phyloP scores from a whole-genome alignment of 2,329 filamentous ascomycete genomes.

The Zymoseptoria ardabiliae region DNA sequence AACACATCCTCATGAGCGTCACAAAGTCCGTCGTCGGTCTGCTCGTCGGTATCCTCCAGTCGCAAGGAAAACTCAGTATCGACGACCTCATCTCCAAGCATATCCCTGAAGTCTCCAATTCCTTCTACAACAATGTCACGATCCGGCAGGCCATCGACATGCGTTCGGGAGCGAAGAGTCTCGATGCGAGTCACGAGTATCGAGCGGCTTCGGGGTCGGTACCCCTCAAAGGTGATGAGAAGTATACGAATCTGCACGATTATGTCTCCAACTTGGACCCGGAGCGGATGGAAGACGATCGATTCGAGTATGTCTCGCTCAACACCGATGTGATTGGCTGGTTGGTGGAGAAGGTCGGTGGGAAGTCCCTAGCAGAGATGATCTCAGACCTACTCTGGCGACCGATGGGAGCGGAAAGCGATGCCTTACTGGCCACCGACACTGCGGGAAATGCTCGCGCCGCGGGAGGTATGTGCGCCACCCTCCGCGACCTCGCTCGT shows the following conservation, averaged over 20 bases:
- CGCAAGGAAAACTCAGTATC: conserved; percentile 14
- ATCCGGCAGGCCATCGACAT: conserved; percentile 21
- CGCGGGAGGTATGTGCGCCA: conserved; percentile 18
- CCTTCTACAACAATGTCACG: conserved; percentile 12
- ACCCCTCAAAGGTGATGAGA: conserved; percentile 7
- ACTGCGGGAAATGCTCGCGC: conserved; percentile 13
- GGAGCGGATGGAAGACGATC: conserved; percentile 4
- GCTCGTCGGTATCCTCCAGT: conserved; percentile 15
- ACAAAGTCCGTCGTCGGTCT: conserved; percentile 20
- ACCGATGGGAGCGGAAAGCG: conserved; percentile 20
- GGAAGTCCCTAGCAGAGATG: conserved; percentile 13
- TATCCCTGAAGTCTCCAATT: conserved; percentile 11
- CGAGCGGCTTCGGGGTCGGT: conserved; percentile 18
- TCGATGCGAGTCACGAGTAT: conserved; percentile 15
- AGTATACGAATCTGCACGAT: conserved; percentile 10
- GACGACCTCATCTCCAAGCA: conserved; percentile 14
- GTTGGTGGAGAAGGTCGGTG: conserved; percentile 18
- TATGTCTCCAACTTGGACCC: conserved; percentile 16
- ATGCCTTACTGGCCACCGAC: conserved; percentile 17
- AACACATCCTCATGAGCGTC: conserved; percentile 22
- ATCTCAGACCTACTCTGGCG: conserved; percentile 18
- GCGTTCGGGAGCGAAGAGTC: conserved; percentile 14
- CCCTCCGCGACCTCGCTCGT: conserved; percentile 18
- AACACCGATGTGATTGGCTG: conserved; percentile 22
- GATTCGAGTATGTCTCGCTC: conserved; percentile 18